Evolutionary conservation across 345 rosid species (phyloP).

Genomic region (Pseudoturritis turrita): DNA sequence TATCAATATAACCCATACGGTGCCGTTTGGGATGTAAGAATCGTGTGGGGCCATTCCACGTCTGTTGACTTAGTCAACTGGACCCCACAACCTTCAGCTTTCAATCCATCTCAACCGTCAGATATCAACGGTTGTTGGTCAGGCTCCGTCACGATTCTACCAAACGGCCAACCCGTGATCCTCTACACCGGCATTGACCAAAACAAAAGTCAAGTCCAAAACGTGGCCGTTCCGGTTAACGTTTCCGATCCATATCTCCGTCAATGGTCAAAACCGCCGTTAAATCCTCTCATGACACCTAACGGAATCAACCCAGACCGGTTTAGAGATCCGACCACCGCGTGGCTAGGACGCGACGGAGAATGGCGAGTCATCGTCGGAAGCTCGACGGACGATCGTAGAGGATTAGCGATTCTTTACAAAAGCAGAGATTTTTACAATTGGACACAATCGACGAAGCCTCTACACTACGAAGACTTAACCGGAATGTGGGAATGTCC

Average conservation of each 20-base stretch:
- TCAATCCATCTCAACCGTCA: constrained; percentile 45
- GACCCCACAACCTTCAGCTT: constrained; percentile 48
- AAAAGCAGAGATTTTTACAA: constrained; percentile 49
- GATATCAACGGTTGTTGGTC: constrained; percentile 75
- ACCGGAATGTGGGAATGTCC: constrained; percentile 93
- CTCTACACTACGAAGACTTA: constrained; percentile 44
- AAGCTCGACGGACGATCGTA: constrained; percentile 32
- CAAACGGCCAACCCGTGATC: constrained; percentile 40
- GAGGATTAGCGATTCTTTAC: constrained; percentile 51
- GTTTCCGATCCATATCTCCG: constrained; percentile 57
- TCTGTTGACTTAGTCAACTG: constrained; percentile 68
- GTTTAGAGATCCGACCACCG: constrained; percentile 84
- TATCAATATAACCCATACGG: constrained; percentile 67
- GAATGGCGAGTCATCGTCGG: constrained; percentile 30
- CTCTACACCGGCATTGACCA: constrained; percentile 62
- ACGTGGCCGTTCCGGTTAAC: constrained; percentile 54
- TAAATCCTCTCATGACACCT: constrained; percentile 54
- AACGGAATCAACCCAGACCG: constrained; percentile 41
- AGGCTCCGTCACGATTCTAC: constrained; percentile 67
- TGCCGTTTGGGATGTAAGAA: constrained; percentile 52
- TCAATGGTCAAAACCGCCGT: constrained; percentile 57
- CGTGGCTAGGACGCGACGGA: constrained; percentile 42
- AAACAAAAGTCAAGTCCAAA: constrained; percentile 45
- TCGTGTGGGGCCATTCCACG: constrained; percentile 85
- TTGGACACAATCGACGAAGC: constrained; percentile 40